phyloP scores from a whole-genome alignment of 2,329 filamentous ascomycete species.

The Blastomyces emzantsi region DNA sequence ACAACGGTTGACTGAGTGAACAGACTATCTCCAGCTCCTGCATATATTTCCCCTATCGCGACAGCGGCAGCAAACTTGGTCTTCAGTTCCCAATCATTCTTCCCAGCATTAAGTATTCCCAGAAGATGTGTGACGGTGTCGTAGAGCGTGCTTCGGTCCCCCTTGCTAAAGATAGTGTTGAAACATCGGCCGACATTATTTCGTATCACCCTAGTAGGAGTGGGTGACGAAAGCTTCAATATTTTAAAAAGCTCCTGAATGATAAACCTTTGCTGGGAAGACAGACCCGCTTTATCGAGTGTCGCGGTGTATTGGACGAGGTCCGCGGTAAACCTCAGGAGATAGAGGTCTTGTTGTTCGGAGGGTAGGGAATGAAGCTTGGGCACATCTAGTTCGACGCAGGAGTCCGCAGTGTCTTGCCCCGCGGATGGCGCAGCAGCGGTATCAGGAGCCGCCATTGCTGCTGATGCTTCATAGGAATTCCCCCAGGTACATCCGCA shows the following conservation, averaged over 20 bases:
- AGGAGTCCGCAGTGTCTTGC: constrained; percentile 28
- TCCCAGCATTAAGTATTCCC: constrained; percentile 60
- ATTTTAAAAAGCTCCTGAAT: constrained; percentile 95
- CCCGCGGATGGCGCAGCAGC: constrained; percentile 26
- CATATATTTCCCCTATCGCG: constrained; percentile 82
- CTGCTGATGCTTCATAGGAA: constrained; percentile 10
- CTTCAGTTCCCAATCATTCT: constrained; percentile 67
- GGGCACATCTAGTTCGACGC: constrained; percentile 67
- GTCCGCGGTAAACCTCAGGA: constrained; percentile 78
- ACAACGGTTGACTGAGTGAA: constrained; percentile 71
- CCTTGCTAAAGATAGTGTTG: constrained; percentile 69
- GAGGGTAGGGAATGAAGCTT: constrained; percentile 83
- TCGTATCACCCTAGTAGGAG: constrained; percentile 78
- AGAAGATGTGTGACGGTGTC: constrained; percentile 89
- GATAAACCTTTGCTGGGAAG: constrained; percentile 78
- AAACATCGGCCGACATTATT: constrained; percentile 83
- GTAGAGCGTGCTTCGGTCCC: constrained; percentile 84
- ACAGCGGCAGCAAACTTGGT: constrained; percentile 79
- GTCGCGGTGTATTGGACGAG: constrained; percentile 68
- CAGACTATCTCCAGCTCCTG: constrained; percentile 85
- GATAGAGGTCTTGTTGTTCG: constrained; percentile 92
- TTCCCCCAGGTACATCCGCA: not conserved
- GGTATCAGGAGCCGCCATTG: constrained; percentile 34
- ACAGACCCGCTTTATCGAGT: constrained; percentile 69
- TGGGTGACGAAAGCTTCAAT: constrained; percentile 69